Evolutionary conservation across 495 filamentous ascomycete genomes (phyloP).

Genomic region (Hyaloscypha bicolor): DNA sequence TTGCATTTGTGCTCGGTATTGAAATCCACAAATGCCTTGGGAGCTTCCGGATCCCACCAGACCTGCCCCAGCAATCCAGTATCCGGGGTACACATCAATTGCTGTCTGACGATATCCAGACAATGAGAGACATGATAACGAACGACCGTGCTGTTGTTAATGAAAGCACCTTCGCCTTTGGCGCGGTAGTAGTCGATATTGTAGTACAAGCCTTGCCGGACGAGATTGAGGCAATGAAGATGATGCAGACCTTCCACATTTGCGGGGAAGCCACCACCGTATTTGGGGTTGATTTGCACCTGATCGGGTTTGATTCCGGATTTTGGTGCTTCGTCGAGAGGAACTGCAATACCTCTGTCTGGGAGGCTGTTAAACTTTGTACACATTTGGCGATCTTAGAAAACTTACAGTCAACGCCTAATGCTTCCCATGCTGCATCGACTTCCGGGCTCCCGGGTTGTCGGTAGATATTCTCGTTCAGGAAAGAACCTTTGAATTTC

Average conservation of each 20-base stretch:
- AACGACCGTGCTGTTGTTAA: constrained; percentile 51
- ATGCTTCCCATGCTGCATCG: constrained; percentile 58
- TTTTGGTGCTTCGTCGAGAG: constrained; percentile 38
- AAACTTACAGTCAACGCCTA: constrained; percentile 52
- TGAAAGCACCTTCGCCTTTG: constrained; percentile 48
- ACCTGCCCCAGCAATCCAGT: constrained; percentile 55
- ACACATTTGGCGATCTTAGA: not conserved
- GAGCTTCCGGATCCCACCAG: constrained; percentile 47
- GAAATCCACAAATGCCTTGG: constrained; percentile 55
- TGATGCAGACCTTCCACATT: constrained; percentile 61
- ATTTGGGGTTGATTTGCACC: constrained; percentile 51
- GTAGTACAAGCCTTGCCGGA: constrained; percentile 56
- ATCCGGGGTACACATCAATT: constrained; percentile 59
- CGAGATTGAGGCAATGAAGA: constrained; percentile 60
- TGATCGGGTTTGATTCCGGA: constrained; percentile 49
- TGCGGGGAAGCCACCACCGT: constrained; percentile 56
- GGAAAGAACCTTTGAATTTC: constrained; percentile 48
- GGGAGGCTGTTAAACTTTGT: constrained; percentile 10
- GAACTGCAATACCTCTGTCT: constrained; percentile 47
- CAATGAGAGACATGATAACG: constrained; percentile 56
- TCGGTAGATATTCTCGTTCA: constrained; percentile 56
- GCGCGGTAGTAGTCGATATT: constrained; percentile 59
- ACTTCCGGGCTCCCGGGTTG: constrained; percentile 53
- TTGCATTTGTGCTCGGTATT: constrained; percentile 57
- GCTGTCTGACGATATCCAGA: constrained; percentile 55